Base-by-base conservation (phyloP, 2,329 filamentous ascomycete genomes). In the Knufia petricola region DNA sequence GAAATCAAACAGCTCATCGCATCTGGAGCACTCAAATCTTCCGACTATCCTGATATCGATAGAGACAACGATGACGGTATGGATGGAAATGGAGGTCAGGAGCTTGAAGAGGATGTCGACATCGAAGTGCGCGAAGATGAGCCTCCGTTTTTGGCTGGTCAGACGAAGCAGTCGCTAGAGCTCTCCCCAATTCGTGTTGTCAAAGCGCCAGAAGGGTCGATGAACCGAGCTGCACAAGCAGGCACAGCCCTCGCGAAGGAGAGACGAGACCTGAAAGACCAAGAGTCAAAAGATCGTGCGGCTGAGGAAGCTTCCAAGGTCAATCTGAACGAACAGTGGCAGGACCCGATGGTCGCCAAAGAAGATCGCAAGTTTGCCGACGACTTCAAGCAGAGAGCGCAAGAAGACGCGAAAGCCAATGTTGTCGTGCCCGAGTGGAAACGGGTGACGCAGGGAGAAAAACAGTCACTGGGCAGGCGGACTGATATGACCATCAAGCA, bases 111-210 rank as follows among this genome's bases (percentile, higher is more conserved):
- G 65, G 92, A 98, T 61, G 81, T 98, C 3, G 92, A 98, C 60
- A 98, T 98, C 54, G 92, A 98, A 66, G 86, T 98, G 24, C 79
- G 84, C 57, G 92, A 98, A 53, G 92, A 98, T 59, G 92, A 98
- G 61, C 94, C 92, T 0, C 92, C 92, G 0, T 98, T 98, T 72
- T 68, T 98, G 54, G 85, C 87, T 13, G 92, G 92, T 3, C 94
- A 98, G 65, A 98, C 92, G 0, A 95, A 95, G 62, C 89, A 95
- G 63, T 95, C 88, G 8, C 74, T 98, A 7, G 92, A 98, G 61
- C 70, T 98, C 3, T 95, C 89, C 1, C 92, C 92, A 0, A 98
- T 98, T 53, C 79, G 94, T 55, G 89, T 98, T 19, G 87, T 98
- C 59, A 96, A 96, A 67, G 92, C 92, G 1, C 94, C 92, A 0